These are phyloP conservation scores for Rosa persica DNA, from an alignment of 306 rosid genomes.

Conservation along the genomic window DNA sequence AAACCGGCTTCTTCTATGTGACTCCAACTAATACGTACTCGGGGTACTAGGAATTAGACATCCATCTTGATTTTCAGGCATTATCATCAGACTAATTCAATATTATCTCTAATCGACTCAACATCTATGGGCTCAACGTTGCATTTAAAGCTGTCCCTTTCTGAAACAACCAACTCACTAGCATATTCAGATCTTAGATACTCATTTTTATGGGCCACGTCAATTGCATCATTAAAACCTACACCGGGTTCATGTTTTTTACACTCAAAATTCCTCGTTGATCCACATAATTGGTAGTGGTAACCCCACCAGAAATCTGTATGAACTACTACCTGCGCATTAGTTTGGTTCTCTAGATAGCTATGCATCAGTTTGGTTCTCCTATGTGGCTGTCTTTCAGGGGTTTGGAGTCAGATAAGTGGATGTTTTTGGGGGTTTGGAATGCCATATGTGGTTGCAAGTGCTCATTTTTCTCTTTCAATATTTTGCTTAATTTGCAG, in stretches of 20 bases:
- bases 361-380: not conserved
- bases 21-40: slow-evolving; percentile 45
- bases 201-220: slow-evolving; percentile 32
- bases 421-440: no score
- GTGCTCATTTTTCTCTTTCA: no score
- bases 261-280: slow-evolving; percentile 31
- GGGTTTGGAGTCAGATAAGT: no score
- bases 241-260: slow-evolving; percentile 23
- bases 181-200: slow-evolving; percentile 24
- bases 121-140: slow-evolving; percentile 33
- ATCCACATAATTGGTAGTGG: slow-evolving; percentile 63
- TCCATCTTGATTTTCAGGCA: slow-evolving; percentile 29
- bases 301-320: slow-evolving; percentile 52
- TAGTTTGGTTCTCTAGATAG: slow-evolving; percentile 27
- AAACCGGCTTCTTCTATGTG: slow-evolving; percentile 66
- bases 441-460: no score
- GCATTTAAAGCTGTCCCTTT: slow-evolving; percentile 25
- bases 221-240: slow-evolving; percentile 30
- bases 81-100: slow-evolving; percentile 30
- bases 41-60: slow-evolving; percentile 60
- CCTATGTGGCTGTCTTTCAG: no score
- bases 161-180: slow-evolving; percentile 25
- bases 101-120: slow-evolving; percentile 21
- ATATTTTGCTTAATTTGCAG: no score
- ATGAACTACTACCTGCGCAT: slow-evolving; percentile 17